Conservation (phyloP, 2,329 filamentous ascomycete species). For the Leptoxyphium fumago region DNA sequence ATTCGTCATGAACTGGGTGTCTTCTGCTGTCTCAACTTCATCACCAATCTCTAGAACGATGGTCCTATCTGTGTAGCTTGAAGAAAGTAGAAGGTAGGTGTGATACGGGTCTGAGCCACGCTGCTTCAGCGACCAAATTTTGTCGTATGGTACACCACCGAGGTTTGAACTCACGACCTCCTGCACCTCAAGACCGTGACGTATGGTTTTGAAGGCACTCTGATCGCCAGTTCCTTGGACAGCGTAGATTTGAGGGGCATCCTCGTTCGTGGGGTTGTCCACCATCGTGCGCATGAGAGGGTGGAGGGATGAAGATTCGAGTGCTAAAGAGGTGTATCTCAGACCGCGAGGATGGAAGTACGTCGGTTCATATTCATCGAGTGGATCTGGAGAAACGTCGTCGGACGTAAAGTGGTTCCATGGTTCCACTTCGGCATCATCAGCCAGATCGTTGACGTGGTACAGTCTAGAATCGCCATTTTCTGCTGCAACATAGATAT, state of each 20-base stretch:
- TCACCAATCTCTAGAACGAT: constrained; percentile 90
- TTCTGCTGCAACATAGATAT: constrained; percentile 83
- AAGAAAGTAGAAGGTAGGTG: constrained; percentile 78
- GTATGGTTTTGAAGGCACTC: constrained; percentile 80
- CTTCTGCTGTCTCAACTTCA: constrained; percentile 87
- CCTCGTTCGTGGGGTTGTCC: constrained; percentile 77
- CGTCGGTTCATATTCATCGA: constrained; percentile 56
- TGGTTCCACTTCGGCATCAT: constrained; percentile 71
- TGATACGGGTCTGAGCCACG: constrained; percentile 71
- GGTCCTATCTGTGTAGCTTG: constrained; percentile 37
- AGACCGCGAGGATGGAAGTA: constrained; percentile 69
- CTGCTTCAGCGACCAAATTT: constrained; percentile 87
- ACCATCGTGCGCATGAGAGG: constrained; percentile 85
- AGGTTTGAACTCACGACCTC: constrained; percentile 34
- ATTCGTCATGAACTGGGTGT: constrained; percentile 80
- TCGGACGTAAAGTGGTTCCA: constrained; percentile 33
- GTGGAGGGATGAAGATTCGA: constrained; percentile 56
- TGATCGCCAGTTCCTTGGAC: constrained; percentile 78
- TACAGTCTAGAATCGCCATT: constrained; percentile 91
- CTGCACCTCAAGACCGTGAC: constrained; percentile 83
- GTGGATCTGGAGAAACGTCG: constrained; percentile 57
- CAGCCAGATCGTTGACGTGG: constrained; percentile 91
- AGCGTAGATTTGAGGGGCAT: constrained; percentile 91
- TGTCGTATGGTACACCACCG: constrained; percentile 17
- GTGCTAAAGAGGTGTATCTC: constrained; percentile 54